phyloP scores from a whole-genome alignment of 2,329 filamentous ascomycete species.

The Penicillium sp. region DNA sequence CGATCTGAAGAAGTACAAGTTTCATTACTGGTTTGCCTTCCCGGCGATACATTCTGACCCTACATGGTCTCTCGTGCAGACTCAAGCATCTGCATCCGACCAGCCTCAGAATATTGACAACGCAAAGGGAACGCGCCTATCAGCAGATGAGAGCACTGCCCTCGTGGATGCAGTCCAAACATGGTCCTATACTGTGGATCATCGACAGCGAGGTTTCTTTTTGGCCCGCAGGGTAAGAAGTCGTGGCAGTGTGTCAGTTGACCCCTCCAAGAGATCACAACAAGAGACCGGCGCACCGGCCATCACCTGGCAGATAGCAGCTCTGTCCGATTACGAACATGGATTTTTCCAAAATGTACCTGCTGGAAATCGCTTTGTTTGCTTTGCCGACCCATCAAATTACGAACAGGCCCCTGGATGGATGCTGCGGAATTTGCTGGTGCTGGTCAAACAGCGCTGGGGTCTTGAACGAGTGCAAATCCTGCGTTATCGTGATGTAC shows the following conservation, averaged over 20 bases:
- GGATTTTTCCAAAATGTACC: conserved; percentile 79
- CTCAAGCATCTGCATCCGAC: conserved; percentile 20
- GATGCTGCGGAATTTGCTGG: conserved; percentile 86
- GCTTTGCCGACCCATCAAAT: conserved; percentile 90
- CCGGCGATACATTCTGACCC: conserved; percentile 89
- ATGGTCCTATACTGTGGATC: conserved; percentile 81
- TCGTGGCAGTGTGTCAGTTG: neutral
- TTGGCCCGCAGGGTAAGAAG: conserved; percentile 64
- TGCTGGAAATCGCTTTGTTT: conserved; percentile 75
- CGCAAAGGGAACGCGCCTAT: conserved; percentile 49
- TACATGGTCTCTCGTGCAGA: conserved; percentile 66
- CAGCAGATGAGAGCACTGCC: conserved; percentile 69
- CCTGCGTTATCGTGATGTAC: conserved; percentile 85
- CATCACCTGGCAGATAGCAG: conserved; percentile 69
- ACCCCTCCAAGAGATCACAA: neutral
- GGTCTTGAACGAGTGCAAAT: conserved; percentile 76
- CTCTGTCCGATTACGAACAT: conserved; percentile 75
- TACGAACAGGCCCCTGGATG: conserved; percentile 86
- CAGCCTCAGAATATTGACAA: conserved; percentile 9
- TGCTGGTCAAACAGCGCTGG: conserved; percentile 82
- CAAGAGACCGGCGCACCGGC: neutral
- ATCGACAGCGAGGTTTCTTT: conserved; percentile 90
- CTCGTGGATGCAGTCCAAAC: conserved; percentile 83
- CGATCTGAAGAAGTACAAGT: conserved; percentile 95
- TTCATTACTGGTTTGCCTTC: conserved; percentile 98